Base-by-base conservation (phyloP, 352 stramenopile species). In the Elongisporangium undulatum region DNA sequence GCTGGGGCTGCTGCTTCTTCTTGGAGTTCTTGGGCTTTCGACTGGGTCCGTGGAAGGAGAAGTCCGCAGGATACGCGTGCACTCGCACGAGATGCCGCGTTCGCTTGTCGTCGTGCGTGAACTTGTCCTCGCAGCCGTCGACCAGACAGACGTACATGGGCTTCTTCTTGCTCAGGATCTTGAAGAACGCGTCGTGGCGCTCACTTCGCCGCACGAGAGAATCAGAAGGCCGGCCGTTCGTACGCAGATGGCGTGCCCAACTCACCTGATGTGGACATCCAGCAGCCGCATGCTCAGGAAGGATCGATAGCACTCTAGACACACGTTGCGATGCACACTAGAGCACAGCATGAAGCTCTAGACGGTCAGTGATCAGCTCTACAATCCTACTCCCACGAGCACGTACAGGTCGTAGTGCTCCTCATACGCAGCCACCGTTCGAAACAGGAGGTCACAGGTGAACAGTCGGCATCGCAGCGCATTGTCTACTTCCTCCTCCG, bases 391-490 rank as follows among this genome's bases (percentile, higher is more conserved):
- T 62, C 51, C 50, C 8, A 2, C 7, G 45, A 3, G 1, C 15
- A 61, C 66, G 56, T 67, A 87, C 77, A 87, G 72, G 53, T 84
- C 73, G 59, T 87, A 87, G 61, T 87, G 77, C 22, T 87, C 77
- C 63, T 87, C 75, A 54, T 85, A 87, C 3, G 66, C 71, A 19
- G 57, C 61, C 34, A 80, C 45, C 17, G 75, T 77, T n/a, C 65
- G 63, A 55, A 85, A 87, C 13, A 29, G 67, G 4, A 80, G 60
- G 34, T 75, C 64, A 60, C 77, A 87, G 48, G 71, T 74, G 41
- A 72, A 62, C 38, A 87, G 60, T n/a, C 65, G 66, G 51, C 77
- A 87, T 20, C 61, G 67, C 24, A 87, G 76, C 38, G 55, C 13
- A 17, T 51, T 39, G 7, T 39, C 54, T 58, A 54, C 38, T 7